These are phyloP conservation scores for Paracorniculantispora psalliotae DNA, from an alignment of 2,329 filamentous ascomycete species.

Conservation along the genomic window DNA sequence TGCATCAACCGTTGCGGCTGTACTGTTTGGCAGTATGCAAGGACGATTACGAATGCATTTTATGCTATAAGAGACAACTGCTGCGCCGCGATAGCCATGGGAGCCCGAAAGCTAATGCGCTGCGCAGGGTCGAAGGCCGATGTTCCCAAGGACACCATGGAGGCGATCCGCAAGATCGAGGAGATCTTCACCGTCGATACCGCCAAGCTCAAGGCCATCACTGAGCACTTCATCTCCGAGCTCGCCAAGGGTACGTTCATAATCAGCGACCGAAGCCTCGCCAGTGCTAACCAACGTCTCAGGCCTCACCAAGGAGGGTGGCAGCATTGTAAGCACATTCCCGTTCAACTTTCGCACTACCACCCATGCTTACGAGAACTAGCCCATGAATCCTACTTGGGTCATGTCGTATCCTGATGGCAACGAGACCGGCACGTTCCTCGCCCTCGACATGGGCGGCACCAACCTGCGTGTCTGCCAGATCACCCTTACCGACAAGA, in stretches of 20 bases:
- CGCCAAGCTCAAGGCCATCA: slow-evolving; percentile 82
- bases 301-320: slow-evolving; percentile 82
- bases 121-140: slow-evolving; percentile 78
- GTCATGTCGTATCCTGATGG: slow-evolving; percentile 86
- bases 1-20: neutral
- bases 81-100: too few species aligned
- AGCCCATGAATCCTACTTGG: slow-evolving; percentile 99
- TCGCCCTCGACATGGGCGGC: slow-evolving; percentile 92
- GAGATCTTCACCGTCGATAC: slow-evolving; percentile 74
- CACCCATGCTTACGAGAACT: slow-evolving; percentile 18
- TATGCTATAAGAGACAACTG: neutral
- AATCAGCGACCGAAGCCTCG: neutral
- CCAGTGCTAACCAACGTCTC: neutral
- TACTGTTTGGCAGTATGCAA: neutral
- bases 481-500: slow-evolving; percentile 79
- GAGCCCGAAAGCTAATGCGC: neutral
- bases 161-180: slow-evolving; percentile 79
- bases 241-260: slow-evolving; percentile 66
- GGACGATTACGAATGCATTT: neutral
- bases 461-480: slow-evolving; percentile 95
- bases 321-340: slow-evolving; percentile 71
- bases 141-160: slow-evolving; percentile 76
- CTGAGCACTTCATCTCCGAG: slow-evolving; percentile 82
- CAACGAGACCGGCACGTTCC: slow-evolving; percentile 77
- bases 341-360: neutral